Evolutionary conservation across 2,329 filamentous ascomycete species (phyloP).

Genomic region (Botryotinia narcissicola): DNA sequence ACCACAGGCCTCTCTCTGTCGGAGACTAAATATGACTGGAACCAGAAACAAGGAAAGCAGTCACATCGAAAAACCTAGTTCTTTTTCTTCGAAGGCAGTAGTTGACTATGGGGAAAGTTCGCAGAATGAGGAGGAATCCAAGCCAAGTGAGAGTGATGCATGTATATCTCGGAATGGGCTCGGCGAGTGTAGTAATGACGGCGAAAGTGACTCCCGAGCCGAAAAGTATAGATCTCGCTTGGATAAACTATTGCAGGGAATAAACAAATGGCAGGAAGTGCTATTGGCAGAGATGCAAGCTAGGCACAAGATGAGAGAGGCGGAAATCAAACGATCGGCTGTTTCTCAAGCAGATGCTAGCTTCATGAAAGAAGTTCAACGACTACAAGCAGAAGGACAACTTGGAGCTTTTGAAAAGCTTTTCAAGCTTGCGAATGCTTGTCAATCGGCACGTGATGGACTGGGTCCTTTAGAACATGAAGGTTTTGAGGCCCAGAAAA

Average conservation of each 20-base stretch:
- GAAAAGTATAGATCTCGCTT: constrained; percentile 21
- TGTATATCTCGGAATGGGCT: background rate
- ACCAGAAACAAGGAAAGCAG: background rate
- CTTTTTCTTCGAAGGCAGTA: too few species aligned
- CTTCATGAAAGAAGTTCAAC: constrained; percentile 33
- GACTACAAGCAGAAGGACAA: constrained; percentile 24
- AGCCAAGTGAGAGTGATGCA: background rate
- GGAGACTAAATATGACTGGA: background rate
- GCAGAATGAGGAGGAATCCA: background rate
- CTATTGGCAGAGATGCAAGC: constrained; percentile 25
- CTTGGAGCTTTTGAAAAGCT: constrained; percentile 23
- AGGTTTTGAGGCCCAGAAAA: constrained; percentile 26
- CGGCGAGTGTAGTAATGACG: background rate
- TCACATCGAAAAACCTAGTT: background rate
- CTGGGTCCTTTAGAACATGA: constrained; percentile 32
- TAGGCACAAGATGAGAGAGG: constrained; percentile 31
- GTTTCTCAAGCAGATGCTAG: constrained; percentile 29
- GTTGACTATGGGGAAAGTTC: background rate
- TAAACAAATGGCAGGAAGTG: constrained; percentile 22
- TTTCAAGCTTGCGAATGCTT: constrained; percentile 22
- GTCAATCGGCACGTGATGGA: constrained; percentile 30
- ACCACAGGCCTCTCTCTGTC: background rate
- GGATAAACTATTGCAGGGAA: constrained; percentile 23
- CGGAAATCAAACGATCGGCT: constrained; percentile 25
- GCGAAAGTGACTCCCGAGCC: background rate